Evolutionary conservation across 306 rosid genomes (phyloP).

Genomic region (Argentina anserina): DNA sequence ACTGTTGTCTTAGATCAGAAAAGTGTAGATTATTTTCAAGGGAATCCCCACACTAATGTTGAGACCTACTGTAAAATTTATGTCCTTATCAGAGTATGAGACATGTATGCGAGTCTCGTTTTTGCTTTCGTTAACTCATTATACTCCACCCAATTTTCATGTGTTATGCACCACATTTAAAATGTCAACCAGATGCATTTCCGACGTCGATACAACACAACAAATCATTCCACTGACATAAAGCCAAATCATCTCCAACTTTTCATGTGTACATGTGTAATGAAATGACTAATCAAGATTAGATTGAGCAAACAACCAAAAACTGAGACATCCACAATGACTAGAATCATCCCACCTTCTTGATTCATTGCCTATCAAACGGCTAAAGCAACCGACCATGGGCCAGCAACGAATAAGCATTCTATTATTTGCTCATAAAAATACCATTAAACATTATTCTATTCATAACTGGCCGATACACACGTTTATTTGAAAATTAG

Average conservation of each 20-base stretch:
- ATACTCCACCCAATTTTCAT: background rate
- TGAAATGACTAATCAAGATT: background rate
- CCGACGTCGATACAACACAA: background rate
- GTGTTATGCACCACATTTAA: background rate
- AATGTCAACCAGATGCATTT: background rate
- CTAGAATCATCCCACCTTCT: background rate
- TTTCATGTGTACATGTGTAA: background rate
- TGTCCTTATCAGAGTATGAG: background rate
- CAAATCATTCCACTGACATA: background rate
- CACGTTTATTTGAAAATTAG: slow-evolving; percentile 3
- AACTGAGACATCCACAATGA: background rate
- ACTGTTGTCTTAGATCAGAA: too few species aligned
- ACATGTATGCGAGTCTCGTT: background rate
- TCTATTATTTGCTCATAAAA: background rate
- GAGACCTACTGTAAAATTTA: background rate
- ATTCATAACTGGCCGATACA: background rate
- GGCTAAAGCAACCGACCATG: slow-evolving; percentile 7
- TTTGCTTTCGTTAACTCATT: background rate
- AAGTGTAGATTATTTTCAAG: background rate
- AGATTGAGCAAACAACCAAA: slow-evolving; percentile 1
- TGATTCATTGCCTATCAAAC: background rate
- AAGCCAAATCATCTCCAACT: background rate
- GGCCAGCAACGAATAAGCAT: background rate
- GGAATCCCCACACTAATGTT: background rate
- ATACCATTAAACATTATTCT: background rate